A percentile compares a stretch with the other conserved stretches of the same genome.
Conservation (phyloP, 1,284 basidiomycete genomes). For the Waitea zeae region DNA sequence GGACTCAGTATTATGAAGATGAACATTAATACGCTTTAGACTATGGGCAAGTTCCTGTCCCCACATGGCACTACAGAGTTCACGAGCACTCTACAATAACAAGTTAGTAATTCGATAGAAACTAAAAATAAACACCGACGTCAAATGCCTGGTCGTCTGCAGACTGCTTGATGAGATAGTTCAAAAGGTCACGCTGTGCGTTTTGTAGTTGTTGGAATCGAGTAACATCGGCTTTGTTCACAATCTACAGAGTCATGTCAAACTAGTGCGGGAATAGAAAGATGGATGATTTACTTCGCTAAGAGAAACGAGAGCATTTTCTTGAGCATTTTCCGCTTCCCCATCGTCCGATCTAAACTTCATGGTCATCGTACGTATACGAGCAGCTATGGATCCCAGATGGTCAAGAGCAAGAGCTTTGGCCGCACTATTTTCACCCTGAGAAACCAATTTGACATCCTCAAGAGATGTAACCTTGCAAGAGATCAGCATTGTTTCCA, state of each 20-base stretch:
- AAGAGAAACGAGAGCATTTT: slow-evolving; percentile 30
- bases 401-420: slow-evolving; percentile 87
- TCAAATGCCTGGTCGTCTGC: slow-evolving; percentile 66
- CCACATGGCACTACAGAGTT: slow-evolving; percentile 53
- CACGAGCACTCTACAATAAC: slow-evolving; percentile 47
- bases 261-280: slow-evolving; percentile 5
- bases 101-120: too few species aligned
- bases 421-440: slow-evolving; percentile 61
- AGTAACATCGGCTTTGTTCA: slow-evolving; percentile 20
- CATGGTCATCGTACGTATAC: slow-evolving; percentile 43
- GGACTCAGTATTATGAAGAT: slow-evolving; percentile 14
- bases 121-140: too few species aligned
- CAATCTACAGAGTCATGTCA: not conserved
- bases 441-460: slow-evolving; percentile 52
- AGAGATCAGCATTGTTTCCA: not conserved
- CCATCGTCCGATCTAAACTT: slow-evolving; percentile 28
- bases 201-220: slow-evolving; percentile 38
- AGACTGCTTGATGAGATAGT: slow-evolving; percentile 47
- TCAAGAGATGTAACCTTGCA: slow-evolving; percentile 57
- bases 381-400: slow-evolving; percentile 79
- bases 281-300: slow-evolving; percentile 43
- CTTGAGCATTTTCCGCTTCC: slow-evolving; percentile 6
- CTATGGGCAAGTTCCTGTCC: slow-evolving; percentile 57
- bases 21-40: slow-evolving; percentile 32
- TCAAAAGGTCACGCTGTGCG: slow-evolving; percentile 44